Conservation (phyloP, 352 stramenopile species). For the Pythium rishiriense region DNA sequence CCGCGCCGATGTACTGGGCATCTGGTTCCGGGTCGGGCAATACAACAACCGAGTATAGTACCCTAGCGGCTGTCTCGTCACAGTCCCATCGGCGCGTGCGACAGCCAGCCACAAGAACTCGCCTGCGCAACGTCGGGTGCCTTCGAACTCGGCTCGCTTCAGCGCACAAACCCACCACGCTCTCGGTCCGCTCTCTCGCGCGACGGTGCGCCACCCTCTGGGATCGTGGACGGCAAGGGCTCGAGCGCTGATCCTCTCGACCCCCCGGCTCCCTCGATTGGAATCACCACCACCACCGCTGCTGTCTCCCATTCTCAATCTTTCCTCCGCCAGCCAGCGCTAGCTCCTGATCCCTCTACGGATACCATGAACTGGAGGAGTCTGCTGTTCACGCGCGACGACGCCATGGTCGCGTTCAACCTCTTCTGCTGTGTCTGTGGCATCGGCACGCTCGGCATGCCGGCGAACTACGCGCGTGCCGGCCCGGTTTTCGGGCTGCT, state of each 20-base stretch:
- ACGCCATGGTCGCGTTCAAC: constrained; percentile 42
- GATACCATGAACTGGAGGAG: not conserved
- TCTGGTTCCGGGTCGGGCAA: too few relatives aligned
- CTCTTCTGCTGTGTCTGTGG: constrained; percentile 68
- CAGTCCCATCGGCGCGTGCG: not conserved
- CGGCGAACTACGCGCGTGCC: constrained; percentile 60
- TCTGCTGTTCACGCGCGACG: constrained; percentile 13
- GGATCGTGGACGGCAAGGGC: not conserved
- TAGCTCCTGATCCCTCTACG: not conserved
- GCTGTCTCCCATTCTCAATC: not conserved
- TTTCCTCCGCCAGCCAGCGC: not conserved
- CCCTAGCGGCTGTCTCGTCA: not conserved
- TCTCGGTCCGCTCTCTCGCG: not conserved
- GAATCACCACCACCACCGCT: too few relatives aligned
- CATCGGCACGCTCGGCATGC: constrained; percentile 69
- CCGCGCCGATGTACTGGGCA: too few relatives aligned
- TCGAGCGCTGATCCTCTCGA: not conserved
- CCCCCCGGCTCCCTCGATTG: too few relatives aligned
- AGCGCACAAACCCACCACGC: too few relatives aligned
- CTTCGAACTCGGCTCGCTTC: too few relatives aligned
- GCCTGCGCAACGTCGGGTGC: not conserved
- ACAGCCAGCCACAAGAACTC: constrained; percentile 2
- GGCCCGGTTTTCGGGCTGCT: constrained; percentile 33
- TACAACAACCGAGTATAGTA: too few relatives aligned
- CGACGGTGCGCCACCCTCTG: not conserved